Base-by-base conservation (phyloP, 805 yeast genomes). In the Nakazawaea ishiwadae region DNA sequence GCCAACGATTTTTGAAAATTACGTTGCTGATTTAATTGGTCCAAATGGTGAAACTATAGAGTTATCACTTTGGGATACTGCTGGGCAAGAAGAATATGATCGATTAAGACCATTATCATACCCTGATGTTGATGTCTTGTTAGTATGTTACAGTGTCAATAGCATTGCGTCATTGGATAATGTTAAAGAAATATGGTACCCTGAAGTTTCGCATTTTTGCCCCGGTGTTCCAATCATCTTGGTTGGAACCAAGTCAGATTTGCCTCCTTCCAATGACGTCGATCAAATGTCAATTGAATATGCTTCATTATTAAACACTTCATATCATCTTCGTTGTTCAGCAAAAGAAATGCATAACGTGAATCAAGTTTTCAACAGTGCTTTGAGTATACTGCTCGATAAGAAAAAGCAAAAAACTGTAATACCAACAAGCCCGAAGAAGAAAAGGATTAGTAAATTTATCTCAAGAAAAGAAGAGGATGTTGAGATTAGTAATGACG, bases 81-180 rank as follows among this genome's bases (percentile, higher is more conserved):
- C 95, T 0, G 93, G 95, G 3, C 93, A 85, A 61, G 95, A 86
- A 60, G 93, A 84, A 58, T 85, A 84, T 55, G 90, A 82, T 56
- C 66, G 95, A 40, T 63, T 86, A 42, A 68, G 96, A 46, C 93
- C 95, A 2, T 65, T 88, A 36, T 72, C 84, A 32, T 87, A 87
- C 55, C 82, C 90, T 5, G 95, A 85, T 50, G 85, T 82, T 3
- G 85, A 87, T 57, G 64, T 88, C 1, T 60, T 88, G 14, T 65
- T 90, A 44, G 66, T 88, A 7, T 89, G 96, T 44, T 90, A 85
- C 58, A 67, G 91, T 1, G 69, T 87, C 21, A 82, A 81, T 51
- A 73, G 72, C 42, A 62, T 68, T 15, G 73, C 73, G 24, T 78
- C 90, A 17, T 66, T 90, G 43, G 79, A 76, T 38, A 88, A 84